A percentile compares a stretch with the other conserved stretches of the same genome.
These are phyloP conservation scores for Rhodamnia argentea DNA, from an alignment of 345 rosid species.

Conservation along the genomic window DNA sequence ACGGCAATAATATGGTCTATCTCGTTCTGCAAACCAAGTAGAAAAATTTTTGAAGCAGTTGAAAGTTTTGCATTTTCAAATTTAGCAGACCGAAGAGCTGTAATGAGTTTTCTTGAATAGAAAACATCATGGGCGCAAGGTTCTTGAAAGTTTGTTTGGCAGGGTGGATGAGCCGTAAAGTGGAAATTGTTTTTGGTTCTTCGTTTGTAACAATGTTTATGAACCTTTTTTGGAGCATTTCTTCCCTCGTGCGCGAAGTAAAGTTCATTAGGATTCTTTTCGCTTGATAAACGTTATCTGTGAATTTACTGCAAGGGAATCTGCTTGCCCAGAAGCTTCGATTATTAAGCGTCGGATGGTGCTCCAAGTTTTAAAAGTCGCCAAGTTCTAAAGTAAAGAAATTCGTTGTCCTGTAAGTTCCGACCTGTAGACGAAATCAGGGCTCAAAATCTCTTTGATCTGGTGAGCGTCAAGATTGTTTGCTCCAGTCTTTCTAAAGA, in stretches of 20 bases:
- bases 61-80: background rate
- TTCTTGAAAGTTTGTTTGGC: background rate
- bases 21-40: conserved; percentile 3
- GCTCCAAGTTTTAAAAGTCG: background rate
- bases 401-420: background rate
- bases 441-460: background rate
- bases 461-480: background rate
- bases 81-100: background rate
- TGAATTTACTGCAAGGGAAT: background rate
- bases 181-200: background rate
- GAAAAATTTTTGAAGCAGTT: conserved; percentile 1
- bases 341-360: background rate
- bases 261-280: background rate
- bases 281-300: background rate
- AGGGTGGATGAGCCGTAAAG: background rate
- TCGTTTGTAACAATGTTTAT: background rate
- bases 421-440: background rate
- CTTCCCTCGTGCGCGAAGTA: background rate
- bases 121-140: background rate
- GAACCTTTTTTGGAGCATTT: background rate
- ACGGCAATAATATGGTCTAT: conserved; percentile 23
- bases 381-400: background rate
- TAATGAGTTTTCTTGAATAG: background rate
- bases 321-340: background rate
- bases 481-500: background rate